Evolutionary conservation across 169 alveolate species (phyloP).

Genomic region (Plasmodium knowlesi): DNA sequence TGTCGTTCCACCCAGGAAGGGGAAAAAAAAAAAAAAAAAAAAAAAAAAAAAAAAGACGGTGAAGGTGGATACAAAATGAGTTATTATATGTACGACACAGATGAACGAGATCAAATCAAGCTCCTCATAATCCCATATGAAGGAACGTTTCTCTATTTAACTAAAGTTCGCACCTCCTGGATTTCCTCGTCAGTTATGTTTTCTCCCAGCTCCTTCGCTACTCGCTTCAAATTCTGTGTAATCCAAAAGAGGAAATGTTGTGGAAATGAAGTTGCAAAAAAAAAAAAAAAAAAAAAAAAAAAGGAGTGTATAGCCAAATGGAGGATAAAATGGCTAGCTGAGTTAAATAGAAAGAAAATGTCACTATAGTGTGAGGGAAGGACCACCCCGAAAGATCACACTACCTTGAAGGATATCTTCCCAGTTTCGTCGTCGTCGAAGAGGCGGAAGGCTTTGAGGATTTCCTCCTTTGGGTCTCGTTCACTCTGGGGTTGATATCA

Average conservation of each 20-base stretch:
- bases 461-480: constrained; percentile 97
- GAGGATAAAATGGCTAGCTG: not conserved
- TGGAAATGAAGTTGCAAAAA: not conserved
- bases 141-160: not conserved
- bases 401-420: constrained; percentile 91
- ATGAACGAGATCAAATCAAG: not conserved
- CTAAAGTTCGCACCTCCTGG: constrained; percentile 85
- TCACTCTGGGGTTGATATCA: constrained; percentile 79
- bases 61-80: not conserved
- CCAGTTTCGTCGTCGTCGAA: constrained; percentile 99
- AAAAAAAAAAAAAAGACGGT: not conserved
- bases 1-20: constrained; percentile 71
- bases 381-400: not conserved
- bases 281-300: constrained; percentile 17
- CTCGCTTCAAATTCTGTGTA: constrained; percentile 94
- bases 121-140: not conserved
- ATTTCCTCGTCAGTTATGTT: constrained; percentile 97
- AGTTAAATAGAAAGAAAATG: not conserved
- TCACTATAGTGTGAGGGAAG: not conserved
- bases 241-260: constrained; percentile 30
- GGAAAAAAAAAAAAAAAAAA: not conserved
- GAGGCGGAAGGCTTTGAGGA: constrained; percentile 94
- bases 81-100: not conserved
- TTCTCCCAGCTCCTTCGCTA: constrained; percentile 98
- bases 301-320: not conserved